Evolutionary conservation across 768 basidiomycete species (phyloP).

Genomic region (Clavulina sp.): DNA sequence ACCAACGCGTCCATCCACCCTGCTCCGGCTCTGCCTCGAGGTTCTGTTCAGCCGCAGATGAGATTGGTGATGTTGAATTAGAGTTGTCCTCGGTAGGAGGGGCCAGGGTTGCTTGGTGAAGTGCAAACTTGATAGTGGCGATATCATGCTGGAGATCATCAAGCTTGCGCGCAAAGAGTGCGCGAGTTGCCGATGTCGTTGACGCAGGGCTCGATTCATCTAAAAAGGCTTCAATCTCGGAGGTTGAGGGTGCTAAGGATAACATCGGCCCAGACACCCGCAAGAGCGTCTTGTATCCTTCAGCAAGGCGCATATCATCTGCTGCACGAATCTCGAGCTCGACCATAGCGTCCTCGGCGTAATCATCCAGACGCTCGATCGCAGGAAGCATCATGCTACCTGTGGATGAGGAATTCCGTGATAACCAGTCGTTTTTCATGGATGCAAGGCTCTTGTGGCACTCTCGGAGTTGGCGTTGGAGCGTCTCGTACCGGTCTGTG

Average conservation of each 20-base stretch:
- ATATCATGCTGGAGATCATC: conserved; percentile 65
- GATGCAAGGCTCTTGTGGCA: conserved; percentile 50
- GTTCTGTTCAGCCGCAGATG: not conserved
- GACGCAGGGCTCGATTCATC: conserved; percentile 26
- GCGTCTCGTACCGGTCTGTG: conserved; percentile 34
- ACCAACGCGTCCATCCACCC: not conserved
- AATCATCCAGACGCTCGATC: conserved; percentile 48
- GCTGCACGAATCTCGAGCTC: conserved; percentile 65
- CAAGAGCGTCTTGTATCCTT: conserved; percentile 54
- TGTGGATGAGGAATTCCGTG: not conserved
- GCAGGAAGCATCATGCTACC: conserved; percentile 21
- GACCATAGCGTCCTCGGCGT: conserved; percentile 60
- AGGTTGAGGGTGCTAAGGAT: not conserved
- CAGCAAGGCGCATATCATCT: conserved; percentile 47
- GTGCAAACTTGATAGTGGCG: conserved; percentile 40
- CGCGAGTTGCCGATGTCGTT: conserved; percentile 16
- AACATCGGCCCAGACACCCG: conserved; percentile 34
- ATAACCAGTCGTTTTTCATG: conserved; percentile 23
- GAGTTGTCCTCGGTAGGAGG: not conserved
- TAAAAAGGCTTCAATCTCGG: conserved; percentile 21
- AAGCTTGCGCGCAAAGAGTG: conserved; percentile 36
- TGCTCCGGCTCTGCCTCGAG: not conserved
- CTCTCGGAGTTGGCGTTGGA: conserved; percentile 48
- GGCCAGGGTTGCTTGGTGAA: conserved; percentile 28
- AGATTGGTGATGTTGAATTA: not conserved